Evolutionary conservation across 2,329 filamentous ascomycete genomes (phyloP).

Genomic region (Colletotrichum somersetense): DNA sequence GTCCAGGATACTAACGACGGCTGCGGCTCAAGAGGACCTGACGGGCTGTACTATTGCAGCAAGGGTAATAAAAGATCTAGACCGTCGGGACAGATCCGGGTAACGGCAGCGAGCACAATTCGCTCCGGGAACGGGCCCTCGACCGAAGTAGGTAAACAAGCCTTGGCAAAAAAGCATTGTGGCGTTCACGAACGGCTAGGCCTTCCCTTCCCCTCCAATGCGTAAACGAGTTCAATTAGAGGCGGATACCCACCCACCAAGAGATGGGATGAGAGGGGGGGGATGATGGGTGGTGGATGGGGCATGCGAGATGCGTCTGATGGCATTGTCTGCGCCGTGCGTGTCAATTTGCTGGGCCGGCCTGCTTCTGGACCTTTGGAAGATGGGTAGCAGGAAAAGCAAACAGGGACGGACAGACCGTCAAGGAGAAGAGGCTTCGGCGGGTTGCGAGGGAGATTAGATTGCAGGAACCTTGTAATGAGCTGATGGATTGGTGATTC

Average conservation of each 20-base stretch:
- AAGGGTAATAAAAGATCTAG: neutral
- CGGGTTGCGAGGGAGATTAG: slow-evolving; percentile 19
- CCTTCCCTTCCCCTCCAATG: neutral
- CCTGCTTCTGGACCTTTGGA: neutral
- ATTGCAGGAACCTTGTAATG: slow-evolving; percentile 13
- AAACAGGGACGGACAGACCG: neutral
- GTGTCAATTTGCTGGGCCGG: neutral
- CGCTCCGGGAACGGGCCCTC: neutral
- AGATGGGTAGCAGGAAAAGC: neutral
- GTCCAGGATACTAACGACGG: neutral
- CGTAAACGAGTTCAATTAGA: neutral
- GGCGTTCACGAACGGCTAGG: neutral
- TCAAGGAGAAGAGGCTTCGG: neutral
- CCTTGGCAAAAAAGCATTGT: neutral
- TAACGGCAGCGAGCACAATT: neutral
- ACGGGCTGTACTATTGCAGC: neutral
- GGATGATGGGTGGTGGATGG: neutral
- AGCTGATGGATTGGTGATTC: slow-evolving; percentile 30
- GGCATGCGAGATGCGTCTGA: neutral
- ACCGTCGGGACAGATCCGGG: neutral
- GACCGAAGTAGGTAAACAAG: neutral
- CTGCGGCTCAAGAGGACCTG: neutral
- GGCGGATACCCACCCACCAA: neutral
- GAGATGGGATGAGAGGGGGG: neutral
- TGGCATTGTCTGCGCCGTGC: neutral